Evolutionary conservation across 192 early-diverging fungal species (phyloP), one percentile per base, ranked within the genome.

Genomic region (Pilobolus umbonatus): DNA sequence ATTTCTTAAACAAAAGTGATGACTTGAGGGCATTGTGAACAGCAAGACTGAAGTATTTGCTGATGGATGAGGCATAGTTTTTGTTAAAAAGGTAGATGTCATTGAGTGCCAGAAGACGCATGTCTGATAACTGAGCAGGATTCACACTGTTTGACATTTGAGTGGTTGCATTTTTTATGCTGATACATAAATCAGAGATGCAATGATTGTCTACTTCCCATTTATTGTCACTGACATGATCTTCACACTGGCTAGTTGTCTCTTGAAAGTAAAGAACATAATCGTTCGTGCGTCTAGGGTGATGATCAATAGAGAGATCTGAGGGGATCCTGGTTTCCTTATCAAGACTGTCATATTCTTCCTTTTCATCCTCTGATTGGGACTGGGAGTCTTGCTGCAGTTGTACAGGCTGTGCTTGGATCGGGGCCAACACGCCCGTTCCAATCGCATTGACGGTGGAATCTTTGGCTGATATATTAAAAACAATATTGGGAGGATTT

Each of bases 391-490:
- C 25, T 49, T 14, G 28, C 28, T 49, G 47, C 8, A 28, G 25
- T 29, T 25, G 47, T 25, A 28, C 2, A 11, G 6, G 47, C 14
- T 29, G 25, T 29, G 2, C 24, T 5, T 49, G 47, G 30, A 28
- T 25, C 25, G 47, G 47, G 15, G 9, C 26, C 22, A 49, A 28
- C 15, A 49, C 24, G 2, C 47, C 47, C 9, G 24, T 49, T 49
- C 47, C 47, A 49, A 49, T 49, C 25, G 47, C 47, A 49, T 49
- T 49, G 22, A 49, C 25, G 12, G 47, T 49, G 26, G 47, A 49
- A 28, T 28, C 47, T 49, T 49, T 49, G 30, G 47, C 47, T 49
- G 47, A 49, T 11, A 49, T 49, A 28, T 49, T 49, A 49, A 49
- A 49, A 9, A 28, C 30, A 28, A 49, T 49, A 1, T 14, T 9